Evolutionary conservation across 306 rosid species (phyloP).

Genomic region (Vicia sativa): DNA sequence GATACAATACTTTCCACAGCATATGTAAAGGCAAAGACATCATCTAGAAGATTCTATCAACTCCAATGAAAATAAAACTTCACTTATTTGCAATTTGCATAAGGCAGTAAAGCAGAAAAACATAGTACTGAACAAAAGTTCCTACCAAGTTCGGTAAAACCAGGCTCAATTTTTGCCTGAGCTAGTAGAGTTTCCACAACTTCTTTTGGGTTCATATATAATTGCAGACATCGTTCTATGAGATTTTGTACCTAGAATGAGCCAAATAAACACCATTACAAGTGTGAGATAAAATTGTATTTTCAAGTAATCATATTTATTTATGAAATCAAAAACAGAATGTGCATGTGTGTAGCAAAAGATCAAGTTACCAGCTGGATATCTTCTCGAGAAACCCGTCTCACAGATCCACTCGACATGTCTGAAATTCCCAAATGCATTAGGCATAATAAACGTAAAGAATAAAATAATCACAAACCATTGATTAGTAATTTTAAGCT

Average conservation of each 20-base stretch:
- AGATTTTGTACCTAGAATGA: conserved; percentile 76
- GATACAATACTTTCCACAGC: neutral
- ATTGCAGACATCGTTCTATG: conserved; percentile 76
- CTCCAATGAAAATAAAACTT: conserved; percentile 12
- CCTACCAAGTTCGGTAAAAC: conserved; percentile 82
- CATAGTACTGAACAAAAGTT: conserved; percentile 15
- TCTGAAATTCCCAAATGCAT: conserved; percentile 16
- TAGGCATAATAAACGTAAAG: conserved; percentile 1
- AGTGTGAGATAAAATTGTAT: neutral
- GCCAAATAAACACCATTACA: conserved; percentile 11
- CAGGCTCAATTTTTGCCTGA: conserved; percentile 80
- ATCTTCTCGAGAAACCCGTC: conserved; percentile 71
- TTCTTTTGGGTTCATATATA: conserved; percentile 78
- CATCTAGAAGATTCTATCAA: neutral
- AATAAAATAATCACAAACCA: neutral
- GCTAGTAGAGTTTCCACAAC: conserved; percentile 64
- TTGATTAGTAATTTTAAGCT: neutral
- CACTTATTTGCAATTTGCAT: neutral
- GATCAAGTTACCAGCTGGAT: conserved; percentile 59
- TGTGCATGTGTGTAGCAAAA: neutral
- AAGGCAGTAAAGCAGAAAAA: neutral
- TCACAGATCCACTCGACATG: conserved; percentile 69
- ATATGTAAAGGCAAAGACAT: neutral
- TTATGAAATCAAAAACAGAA: too few relatives aligned
- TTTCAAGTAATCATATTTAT: too few relatives aligned